Conservation (phyloP, 2,329 filamentous ascomycete genomes). For the Huntiella bhutanensis region DNA sequence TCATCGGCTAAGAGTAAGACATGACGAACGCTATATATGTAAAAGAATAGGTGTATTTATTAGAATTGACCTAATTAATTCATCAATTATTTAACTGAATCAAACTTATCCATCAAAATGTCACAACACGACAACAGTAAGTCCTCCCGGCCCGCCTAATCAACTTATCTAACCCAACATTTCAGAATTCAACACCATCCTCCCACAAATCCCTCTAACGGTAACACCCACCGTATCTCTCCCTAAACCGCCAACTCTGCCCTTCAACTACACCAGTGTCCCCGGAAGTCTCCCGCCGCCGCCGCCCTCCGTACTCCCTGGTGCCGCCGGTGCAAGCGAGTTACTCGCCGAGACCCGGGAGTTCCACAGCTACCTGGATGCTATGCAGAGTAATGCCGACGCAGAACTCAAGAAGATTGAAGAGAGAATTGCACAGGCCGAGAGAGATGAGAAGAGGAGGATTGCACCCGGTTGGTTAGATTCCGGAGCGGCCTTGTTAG, state of each 20-base stretch:
- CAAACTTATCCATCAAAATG: not conserved
- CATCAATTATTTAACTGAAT: no score
- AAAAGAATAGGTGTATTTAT: no score
- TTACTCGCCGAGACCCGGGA: constrained; percentile 68
- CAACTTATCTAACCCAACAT: not conserved
- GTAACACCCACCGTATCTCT: constrained; percentile 89
- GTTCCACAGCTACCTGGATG: constrained; percentile 55
- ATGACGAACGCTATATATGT: not conserved
- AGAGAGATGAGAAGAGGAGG: constrained; percentile 61
- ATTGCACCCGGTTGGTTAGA: constrained; percentile 70
- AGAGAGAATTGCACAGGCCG: constrained; percentile 41
- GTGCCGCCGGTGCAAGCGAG: constrained; percentile 64
- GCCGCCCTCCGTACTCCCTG: constrained; percentile 41
- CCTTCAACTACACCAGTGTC: constrained; percentile 84
- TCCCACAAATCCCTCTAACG: constrained; percentile 81
- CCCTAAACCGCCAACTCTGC: constrained; percentile 73
- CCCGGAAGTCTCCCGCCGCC: constrained; percentile 56
- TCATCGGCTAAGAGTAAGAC: constrained; percentile 1
- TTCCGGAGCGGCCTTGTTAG: constrained; percentile 47
- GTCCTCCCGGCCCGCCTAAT: constrained; percentile 5
- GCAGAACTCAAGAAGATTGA: constrained; percentile 51
- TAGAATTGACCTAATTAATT: no score
- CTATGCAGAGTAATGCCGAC: constrained; percentile 49
- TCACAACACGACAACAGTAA: constrained; percentile 17
- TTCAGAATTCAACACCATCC: constrained; percentile 60